Conservation (phyloP, 176 grass and related monocot species). For the Oryza brachyantha region DNA sequence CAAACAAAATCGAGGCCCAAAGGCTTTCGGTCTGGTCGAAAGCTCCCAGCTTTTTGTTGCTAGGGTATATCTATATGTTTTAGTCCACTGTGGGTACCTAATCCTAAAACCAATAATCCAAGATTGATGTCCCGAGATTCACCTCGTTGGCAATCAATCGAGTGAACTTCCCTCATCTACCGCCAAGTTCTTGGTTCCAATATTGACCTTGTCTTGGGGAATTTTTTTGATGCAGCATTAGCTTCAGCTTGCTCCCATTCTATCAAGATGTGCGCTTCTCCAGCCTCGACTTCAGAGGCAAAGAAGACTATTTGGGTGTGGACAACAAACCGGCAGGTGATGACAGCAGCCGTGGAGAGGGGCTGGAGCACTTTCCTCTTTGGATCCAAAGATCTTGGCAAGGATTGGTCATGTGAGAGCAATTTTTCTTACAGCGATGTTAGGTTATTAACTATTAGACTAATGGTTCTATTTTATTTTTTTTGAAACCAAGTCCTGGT, state of each 20-base stretch:
- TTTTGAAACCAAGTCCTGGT: too few relatives aligned
- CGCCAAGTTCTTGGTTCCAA: neutral
- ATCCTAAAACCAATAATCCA: neutral
- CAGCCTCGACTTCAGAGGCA: neutral
- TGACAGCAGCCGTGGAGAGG: constrained; percentile 83
- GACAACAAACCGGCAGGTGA: constrained; percentile 75
- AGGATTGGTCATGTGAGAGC: constrained; percentile 82
- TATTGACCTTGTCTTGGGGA: constrained; percentile 4
- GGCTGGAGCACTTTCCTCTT: constrained; percentile 95
- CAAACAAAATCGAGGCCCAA: neutral
- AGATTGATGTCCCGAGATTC: neutral
- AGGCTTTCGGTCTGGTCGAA: neutral
- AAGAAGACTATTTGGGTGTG: constrained; percentile 86
- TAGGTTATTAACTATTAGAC: neutral
- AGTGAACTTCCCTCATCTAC: neutral
- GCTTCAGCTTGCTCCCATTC: neutral
- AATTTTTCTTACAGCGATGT: neutral
- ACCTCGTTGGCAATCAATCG: neutral
- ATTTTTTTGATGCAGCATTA: constrained; percentile 24
- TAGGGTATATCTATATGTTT: neutral
- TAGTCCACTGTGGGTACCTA: neutral
- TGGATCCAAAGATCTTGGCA: constrained; percentile 58
- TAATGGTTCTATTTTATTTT: too few relatives aligned
- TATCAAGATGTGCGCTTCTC: constrained; percentile 37
- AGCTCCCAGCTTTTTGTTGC: neutral